phyloP scores from a whole-genome alignment of 2,329 filamentous ascomycete species.

The Fusarium marasasianum region DNA sequence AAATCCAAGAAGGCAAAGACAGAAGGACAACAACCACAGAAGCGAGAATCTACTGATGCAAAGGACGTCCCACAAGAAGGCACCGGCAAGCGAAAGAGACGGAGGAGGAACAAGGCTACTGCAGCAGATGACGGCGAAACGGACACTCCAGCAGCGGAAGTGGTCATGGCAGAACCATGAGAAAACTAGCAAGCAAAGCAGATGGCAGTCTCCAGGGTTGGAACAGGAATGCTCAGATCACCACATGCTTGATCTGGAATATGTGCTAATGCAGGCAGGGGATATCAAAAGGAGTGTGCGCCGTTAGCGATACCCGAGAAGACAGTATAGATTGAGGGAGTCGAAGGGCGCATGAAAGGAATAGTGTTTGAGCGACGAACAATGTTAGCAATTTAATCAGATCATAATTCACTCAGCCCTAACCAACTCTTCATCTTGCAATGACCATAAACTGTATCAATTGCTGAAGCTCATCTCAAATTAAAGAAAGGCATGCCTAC shows the following conservation, averaged over 20 bases:
- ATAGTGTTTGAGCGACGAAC: constrained; percentile 18
- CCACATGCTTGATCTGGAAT: constrained; percentile 20
- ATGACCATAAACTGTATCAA: background rate
- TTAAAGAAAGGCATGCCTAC: background rate
- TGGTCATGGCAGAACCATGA: constrained; percentile 33
- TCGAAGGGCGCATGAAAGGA: constrained; percentile 12
- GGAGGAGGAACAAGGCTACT: constrained; percentile 44
- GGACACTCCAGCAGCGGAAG: constrained; percentile 5
- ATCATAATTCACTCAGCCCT: constrained; percentile 1
- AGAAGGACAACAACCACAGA: constrained; percentile 43
- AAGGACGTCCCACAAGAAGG: constrained; percentile 37
- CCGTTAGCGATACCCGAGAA: constrained; percentile 38
- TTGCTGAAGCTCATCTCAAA: background rate
- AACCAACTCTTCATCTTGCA: background rate
- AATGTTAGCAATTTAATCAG: constrained; percentile 8
- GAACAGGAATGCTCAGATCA: constrained; percentile 32
- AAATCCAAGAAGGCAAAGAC: constrained; percentile 68
- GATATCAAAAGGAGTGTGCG: constrained; percentile 19
- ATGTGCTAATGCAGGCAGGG: constrained; percentile 5
- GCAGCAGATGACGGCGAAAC: constrained; percentile 25
- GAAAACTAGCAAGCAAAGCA: constrained; percentile 1
- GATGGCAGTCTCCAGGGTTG: background rate
- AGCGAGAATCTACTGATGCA: constrained; percentile 46
- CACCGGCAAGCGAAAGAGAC: constrained; percentile 46
- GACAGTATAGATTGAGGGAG: constrained; percentile 12